Evolutionary conservation across 768 basidiomycete species (phyloP).

Genomic region (Agrocybe chaxingu): DNA sequence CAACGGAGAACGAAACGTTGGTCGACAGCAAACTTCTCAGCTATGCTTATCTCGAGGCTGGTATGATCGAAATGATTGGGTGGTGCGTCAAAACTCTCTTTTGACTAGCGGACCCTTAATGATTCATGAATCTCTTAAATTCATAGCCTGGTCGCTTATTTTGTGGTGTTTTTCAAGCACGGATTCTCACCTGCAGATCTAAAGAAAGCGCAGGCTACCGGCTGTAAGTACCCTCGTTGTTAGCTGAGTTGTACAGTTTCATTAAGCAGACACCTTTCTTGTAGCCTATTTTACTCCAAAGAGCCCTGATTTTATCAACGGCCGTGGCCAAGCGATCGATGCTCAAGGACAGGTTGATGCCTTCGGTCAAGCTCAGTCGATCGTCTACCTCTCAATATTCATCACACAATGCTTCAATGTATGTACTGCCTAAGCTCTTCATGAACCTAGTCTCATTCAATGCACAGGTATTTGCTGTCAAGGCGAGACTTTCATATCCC

Average conservation of each 20-base stretch:
- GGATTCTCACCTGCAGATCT: conserved; percentile 63
- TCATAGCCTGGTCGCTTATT: conserved; percentile 56
- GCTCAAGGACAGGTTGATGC: conserved; percentile 54
- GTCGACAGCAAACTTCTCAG: conserved; percentile 62
- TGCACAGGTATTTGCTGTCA: conserved; percentile 59
- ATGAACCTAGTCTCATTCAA: background rate
- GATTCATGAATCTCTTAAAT: background rate
- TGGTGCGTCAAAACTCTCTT: conserved; percentile 34
- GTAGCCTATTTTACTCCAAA: conserved; percentile 43
- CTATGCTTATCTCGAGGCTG: conserved; percentile 66
- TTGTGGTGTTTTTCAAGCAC: conserved; percentile 60
- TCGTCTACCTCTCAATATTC: conserved; percentile 66
- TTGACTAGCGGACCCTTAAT: background rate
- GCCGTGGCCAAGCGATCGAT: conserved; percentile 42
- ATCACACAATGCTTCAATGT: conserved; percentile 71
- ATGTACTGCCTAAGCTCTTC: conserved; percentile 6
- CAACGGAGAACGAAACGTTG: conserved; percentile 52
- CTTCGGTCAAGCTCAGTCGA: conserved; percentile 58
- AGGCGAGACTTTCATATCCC: conserved; percentile 60
- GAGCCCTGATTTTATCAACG: conserved; percentile 55
- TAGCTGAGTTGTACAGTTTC: background rate
- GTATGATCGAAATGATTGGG: conserved; percentile 55
- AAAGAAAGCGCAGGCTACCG: conserved; percentile 41
- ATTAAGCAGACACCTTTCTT: background rate
- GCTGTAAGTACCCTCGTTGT: conserved; percentile 23